Evolutionary conservation across 148 eudicot species (phyloP), one percentile per base, ranked within the genome.

Genomic region (Rhododendron ovatum): DNA sequence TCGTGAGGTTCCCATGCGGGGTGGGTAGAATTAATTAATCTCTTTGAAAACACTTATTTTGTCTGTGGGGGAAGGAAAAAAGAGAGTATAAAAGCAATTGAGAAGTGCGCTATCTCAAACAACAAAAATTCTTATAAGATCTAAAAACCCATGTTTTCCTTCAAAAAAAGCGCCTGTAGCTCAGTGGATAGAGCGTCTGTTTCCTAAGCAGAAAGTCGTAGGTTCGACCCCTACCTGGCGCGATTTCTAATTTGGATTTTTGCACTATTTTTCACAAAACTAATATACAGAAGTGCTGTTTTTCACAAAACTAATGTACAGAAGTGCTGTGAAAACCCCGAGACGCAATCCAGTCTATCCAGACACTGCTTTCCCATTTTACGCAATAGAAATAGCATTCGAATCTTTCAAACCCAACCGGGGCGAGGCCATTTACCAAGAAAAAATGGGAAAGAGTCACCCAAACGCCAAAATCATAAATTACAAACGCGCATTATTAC

Each of bases 181-280:
- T 47, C 33, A 78, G 57, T 79, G 57, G 37, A 80, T 50, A 50
- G 82, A 50, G 61, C 82, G 61, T 50, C 41, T 28, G 82, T 80
- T 50, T 50, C 61, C 41, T 80, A 80, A 28, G 63, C 63, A 80
- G 61, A 80, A 80, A 51, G 63, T 80, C 82, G 82, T 80, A 28
- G 82, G 43, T 80, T 80, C 63, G 43, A 51, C 65, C 83, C 35
- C 35, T 69, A 69, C 75, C 75, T 28, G 75, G 75, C 75, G 75
- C 75, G 30, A 30, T 30, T 30, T 30, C 30, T n/a, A n/a, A n/a
- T n/a, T n/a, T n/a, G n/a, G n/a, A n/a, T n/a, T n/a, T n/a, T n/a
- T n/a, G n/a, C n/a, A n/a, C n/a, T n/a, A n/a, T n/a, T n/a, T n/a
- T n/a, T n/a, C n/a, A n/a, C n/a, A n/a, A n/a, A n/a, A n/a, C n/a